Evolutionary conservation across 1,284 basidiomycete genomes (phyloP), one percentile per base, ranked within the genome.

Genomic region (Puccinia triticina): DNA sequence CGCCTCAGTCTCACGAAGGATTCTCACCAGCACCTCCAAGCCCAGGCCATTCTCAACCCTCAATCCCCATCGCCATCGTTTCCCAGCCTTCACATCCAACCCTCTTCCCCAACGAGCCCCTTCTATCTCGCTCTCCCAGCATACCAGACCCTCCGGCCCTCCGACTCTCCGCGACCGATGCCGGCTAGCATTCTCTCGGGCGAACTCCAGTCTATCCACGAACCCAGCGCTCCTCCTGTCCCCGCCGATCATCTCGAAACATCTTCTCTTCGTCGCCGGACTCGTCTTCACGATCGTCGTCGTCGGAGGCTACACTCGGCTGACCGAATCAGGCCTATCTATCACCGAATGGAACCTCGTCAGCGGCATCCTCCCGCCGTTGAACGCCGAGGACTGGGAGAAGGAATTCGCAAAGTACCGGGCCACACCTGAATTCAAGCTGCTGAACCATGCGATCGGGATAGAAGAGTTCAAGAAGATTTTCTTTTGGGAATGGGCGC

Each of bases 321-420:
- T 99, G 83, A 99, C 97, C 4, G 97, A 99, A 88, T 97, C 95
- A 34, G 97, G 97, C 7, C 89, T 99, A 83, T 96, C 94, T 84
- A 99, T 99, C 87, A 96, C 94, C 46, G 97, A 99, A 89, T 99
- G 97, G 97, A 91, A 92, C 83, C 95, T 96, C 8, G 92, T 99
- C 84, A 93, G 94, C 69, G 97, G 97, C 32, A 89, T 95, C 80
- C 87, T 95, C 23, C 94, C 96, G 23, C 97, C 97, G 1, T 88
- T 94, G 50, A 91, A 91, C 1, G 88, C 90, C 23, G 90, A 89
- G 1, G 91, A 94, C 83, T 99, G 97, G 97, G 89, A 92, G 83
- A 89, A 88, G 48, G 97, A 99, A 86, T 99, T 98, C 88, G 91
- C 92, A 67, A 99, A 98, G 88, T 99, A 99, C 89, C 94, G 93